Evolutionary conservation across 2,329 filamentous ascomycete species (phyloP).

Genomic region (Colletotrichum sp.): DNA sequence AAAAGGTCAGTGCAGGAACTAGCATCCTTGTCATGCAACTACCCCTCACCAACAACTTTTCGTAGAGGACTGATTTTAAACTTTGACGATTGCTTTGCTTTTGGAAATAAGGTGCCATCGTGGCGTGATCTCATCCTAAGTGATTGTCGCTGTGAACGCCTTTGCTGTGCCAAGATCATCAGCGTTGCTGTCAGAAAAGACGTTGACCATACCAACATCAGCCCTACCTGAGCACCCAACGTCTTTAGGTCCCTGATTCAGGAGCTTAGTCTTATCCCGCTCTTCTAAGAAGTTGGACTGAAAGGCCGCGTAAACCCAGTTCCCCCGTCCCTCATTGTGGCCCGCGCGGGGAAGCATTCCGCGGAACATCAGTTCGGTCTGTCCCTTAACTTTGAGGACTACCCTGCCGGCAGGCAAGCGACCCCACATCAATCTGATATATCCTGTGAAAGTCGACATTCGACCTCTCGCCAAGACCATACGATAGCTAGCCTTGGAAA

Average conservation of each 20-base stretch:
- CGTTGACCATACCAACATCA: background rate
- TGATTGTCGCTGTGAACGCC: background rate
- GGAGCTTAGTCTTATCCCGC: background rate
- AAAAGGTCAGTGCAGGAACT: background rate
- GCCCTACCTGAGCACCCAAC: background rate
- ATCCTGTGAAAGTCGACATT: background rate
- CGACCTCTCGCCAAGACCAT: background rate
- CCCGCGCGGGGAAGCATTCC: background rate
- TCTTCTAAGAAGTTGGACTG: background rate
- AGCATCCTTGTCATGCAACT: background rate
- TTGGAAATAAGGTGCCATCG: background rate
- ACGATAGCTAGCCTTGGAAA: background rate
- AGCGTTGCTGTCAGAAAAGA: background rate
- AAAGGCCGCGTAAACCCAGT: background rate
- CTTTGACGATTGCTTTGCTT: background rate
- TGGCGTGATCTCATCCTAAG: background rate
- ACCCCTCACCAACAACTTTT: background rate
- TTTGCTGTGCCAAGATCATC: background rate
- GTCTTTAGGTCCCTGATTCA: background rate
- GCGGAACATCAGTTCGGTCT: background rate
- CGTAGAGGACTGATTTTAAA: background rate
- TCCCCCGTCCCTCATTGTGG: background rate
- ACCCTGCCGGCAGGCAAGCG: background rate
- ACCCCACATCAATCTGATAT: background rate
- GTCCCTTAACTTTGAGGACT: background rate